These are phyloP conservation scores for Nicotiana sylvestris DNA, from an alignment of 257 asterid species.

Conservation along the genomic window DNA sequence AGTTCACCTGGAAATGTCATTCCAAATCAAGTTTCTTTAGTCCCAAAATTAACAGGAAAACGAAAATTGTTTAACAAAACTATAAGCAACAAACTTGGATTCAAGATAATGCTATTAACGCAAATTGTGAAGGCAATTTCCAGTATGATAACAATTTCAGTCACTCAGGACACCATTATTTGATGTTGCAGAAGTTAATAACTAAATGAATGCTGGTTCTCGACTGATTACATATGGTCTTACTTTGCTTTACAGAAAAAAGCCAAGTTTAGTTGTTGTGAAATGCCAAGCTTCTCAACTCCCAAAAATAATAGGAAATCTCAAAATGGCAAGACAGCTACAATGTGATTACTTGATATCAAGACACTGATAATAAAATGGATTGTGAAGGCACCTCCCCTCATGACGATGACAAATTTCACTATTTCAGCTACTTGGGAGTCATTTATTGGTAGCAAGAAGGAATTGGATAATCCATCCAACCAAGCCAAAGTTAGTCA, in stretches of 20 bases:
- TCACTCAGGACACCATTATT: neutral
- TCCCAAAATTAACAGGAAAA: neutral
- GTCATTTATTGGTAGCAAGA: neutral
- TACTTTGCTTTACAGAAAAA: neutral
- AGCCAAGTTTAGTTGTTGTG: neutral
- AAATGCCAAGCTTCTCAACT: neutral
- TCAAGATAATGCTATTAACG: neutral
- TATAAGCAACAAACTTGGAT: neutral
- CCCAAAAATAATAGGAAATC: neutral
- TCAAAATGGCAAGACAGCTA: neutral
- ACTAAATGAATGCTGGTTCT: too few species aligned
- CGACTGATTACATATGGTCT: neutral
- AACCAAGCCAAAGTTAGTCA: neutral
- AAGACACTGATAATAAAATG: neutral
- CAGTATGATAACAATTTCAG: neutral
- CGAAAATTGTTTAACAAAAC: neutral
- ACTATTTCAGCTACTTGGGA: neutral
- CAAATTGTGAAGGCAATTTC: neutral
- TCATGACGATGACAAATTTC: neutral
- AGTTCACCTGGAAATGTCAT: constrained; percentile 50
- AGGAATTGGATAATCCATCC: neutral
- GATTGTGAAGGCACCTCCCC: neutral
- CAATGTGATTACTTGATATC: neutral
- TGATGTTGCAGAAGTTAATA: neutral
- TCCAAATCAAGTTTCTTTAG: constrained; percentile 8